Evolutionary conservation across 306 rosid genomes (phyloP).

Genomic region (apple (Malus domestica)): DNA sequence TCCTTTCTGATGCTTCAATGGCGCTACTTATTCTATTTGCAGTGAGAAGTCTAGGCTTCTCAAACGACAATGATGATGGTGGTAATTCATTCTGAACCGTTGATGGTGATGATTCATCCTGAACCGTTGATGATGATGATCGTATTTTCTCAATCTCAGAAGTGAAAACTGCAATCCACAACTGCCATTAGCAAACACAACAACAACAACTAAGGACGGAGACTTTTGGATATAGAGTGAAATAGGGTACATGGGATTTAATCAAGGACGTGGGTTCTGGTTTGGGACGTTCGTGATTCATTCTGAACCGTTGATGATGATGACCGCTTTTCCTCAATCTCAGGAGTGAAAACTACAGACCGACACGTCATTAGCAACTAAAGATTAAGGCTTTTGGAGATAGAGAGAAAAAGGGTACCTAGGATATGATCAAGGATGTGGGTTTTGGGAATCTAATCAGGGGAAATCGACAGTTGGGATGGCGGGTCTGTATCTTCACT

Average conservation of each 20-base stretch:
- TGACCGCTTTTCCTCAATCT: background rate
- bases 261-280: background rate
- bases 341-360: slow-evolving; percentile 23
- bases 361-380: background rate
- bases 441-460: slow-evolving; percentile 13
- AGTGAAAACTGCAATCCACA: background rate
- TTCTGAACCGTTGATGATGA: slow-evolving; percentile 5
- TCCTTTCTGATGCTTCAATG: slow-evolving; percentile 42
- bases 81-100: slow-evolving; percentile 12
- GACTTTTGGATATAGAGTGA: background rate
- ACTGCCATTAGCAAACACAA: background rate
- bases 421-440: slow-evolving; percentile 10
- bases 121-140: slow-evolving; percentile 4
- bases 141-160: background rate
- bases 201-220: background rate
- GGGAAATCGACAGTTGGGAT: slow-evolving; percentile 23
- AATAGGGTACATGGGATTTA: slow-evolving; percentile 31
- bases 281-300: slow-evolving; percentile 7
- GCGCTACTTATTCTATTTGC: slow-evolving; percentile 43
- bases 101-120: slow-evolving; percentile 11
- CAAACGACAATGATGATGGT: background rate
- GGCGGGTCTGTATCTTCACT: slow-evolving; percentile 2
- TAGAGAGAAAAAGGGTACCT: slow-evolving; percentile 26
- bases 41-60: slow-evolving; percentile 18
- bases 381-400: background rate